These are phyloP conservation scores for Monosporascus sp. DNA, from an alignment of 2,329 filamentous ascomycete species.

Conservation along the genomic window DNA sequence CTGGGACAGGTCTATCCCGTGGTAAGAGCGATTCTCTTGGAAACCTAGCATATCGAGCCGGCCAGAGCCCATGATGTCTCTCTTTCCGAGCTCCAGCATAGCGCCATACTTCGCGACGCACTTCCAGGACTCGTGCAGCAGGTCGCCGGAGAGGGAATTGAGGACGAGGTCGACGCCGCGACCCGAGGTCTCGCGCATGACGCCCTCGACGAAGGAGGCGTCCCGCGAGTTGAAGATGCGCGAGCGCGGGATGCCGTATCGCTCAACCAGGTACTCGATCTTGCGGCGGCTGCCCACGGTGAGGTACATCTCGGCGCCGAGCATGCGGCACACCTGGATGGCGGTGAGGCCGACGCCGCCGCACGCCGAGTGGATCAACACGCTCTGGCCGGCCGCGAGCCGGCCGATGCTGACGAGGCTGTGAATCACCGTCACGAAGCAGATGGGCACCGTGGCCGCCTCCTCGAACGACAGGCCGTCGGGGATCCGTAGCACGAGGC, in stretches of 20 bases:
- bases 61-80: slow-evolving; percentile 34
- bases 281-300: slow-evolving; percentile 16
- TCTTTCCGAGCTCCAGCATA: slow-evolving; percentile 43
- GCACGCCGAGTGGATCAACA: slow-evolving; percentile 17
- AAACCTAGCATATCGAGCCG: slow-evolving; percentile 42
- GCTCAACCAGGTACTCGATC: slow-evolving; percentile 7
- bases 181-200: slow-evolving; percentile 13
- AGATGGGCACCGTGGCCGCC: slow-evolving; percentile 12
- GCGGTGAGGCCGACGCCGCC: slow-evolving; percentile 18
- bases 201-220: slow-evolving; percentile 7
- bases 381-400: slow-evolving; percentile 9
- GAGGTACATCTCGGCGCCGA: slow-evolving; percentile 13
- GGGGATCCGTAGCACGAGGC: slow-evolving; percentile 11
- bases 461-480: slow-evolving; percentile 10
- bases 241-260: slow-evolving; percentile 9
- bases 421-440: slow-evolving; percentile 14
- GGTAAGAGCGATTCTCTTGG: slow-evolving; percentile 28
- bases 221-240: slow-evolving; percentile 16
- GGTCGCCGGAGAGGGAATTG: slow-evolving; percentile 36
- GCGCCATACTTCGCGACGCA: slow-evolving; percentile 39
- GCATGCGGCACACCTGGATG: slow-evolving; percentile 12
- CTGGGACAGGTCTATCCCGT: slow-evolving; percentile 28
- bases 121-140: slow-evolving; percentile 36
- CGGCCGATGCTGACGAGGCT: slow-evolving; percentile 12
- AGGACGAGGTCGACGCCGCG: slow-evolving; percentile 26